These are phyloP conservation scores for Crataegus laevigata DNA, from an alignment of 306 rosid species.

Conservation along the genomic window DNA sequence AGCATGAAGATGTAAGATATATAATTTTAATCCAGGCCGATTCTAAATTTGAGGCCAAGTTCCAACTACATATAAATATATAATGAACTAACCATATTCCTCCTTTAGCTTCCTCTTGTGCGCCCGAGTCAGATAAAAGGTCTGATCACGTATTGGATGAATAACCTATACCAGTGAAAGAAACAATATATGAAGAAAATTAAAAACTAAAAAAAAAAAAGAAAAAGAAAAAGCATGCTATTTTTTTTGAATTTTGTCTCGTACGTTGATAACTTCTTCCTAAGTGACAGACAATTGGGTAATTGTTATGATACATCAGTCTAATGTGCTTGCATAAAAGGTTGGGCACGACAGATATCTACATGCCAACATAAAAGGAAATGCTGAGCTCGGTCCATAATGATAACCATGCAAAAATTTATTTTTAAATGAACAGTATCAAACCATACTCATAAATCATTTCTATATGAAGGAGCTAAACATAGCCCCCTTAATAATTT, in stretches of 20 bases:
- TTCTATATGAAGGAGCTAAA: too few relatives aligned
- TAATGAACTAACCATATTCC: conserved; percentile 53
- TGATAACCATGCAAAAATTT: rapidly evolving
- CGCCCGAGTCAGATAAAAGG: conserved; percentile 49
- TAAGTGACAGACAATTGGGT: too few relatives aligned
- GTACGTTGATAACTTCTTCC: too few relatives aligned
- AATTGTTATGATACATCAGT: too few relatives aligned
- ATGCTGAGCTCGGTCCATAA: too few relatives aligned
- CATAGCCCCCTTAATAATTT: too few relatives aligned
- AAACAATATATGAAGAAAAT: not conserved
- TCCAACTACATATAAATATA: not conserved
- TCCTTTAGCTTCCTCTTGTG: conserved; percentile 72
- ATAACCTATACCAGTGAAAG: conserved; percentile 30
- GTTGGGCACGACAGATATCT: too few relatives aligned
- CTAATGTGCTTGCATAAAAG: too few relatives aligned
- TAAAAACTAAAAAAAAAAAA: not conserved
- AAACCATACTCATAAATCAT: too few relatives aligned
- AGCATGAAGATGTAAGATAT: not conserved
- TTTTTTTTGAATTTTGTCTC: too few relatives aligned
- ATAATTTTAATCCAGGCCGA: not conserved
- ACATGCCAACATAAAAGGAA: not conserved
- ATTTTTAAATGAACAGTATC: too few relatives aligned
- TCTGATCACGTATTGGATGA: conserved; percentile 64
- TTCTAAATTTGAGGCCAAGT: not conserved
- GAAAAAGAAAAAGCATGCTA: not conserved